Evolutionary conservation across 176 grass and related monocot species (phyloP).

Genomic region (Triticum dicoccoides): DNA sequence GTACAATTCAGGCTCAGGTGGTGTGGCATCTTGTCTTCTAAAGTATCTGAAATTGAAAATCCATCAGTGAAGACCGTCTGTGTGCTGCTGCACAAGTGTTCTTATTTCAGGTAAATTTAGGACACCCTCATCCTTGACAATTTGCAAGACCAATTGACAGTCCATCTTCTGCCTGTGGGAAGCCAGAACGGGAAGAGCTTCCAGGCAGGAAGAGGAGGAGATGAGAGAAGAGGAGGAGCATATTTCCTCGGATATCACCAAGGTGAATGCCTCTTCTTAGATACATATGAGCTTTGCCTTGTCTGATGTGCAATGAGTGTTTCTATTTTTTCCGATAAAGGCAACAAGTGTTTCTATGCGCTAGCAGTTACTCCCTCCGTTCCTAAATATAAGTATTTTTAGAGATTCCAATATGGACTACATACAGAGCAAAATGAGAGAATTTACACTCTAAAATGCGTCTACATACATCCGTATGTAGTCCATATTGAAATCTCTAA

Average conservation of each 20-base stretch:
- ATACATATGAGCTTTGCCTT: background rate
- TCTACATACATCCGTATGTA: too few species aligned
- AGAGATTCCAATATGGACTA: too few species aligned
- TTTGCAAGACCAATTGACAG: background rate
- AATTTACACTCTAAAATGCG: too few species aligned
- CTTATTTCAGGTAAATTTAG: background rate
- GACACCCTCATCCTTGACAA: background rate
- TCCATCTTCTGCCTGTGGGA: background rate
- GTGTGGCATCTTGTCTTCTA: background rate
- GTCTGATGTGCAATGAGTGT: background rate
- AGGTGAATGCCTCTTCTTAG: background rate
- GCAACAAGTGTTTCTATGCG: background rate
- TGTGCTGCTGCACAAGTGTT: background rate
- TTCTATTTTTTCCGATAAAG: too few species aligned
- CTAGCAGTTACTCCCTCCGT: background rate
- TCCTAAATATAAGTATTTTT: too few species aligned
- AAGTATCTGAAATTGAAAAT: background rate
- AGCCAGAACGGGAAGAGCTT: background rate
- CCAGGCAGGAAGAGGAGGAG: background rate
- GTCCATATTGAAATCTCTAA: too few species aligned
- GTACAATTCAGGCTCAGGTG: background rate
- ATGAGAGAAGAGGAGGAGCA: background rate
- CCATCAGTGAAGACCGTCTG: background rate
- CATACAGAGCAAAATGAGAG: too few species aligned
- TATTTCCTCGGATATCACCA: background rate